Evolutionary conservation across 805 yeast genomes (phyloP), one percentile per base, ranked within the genome.

Genomic region (Saccharomycopsis sp.): DNA sequence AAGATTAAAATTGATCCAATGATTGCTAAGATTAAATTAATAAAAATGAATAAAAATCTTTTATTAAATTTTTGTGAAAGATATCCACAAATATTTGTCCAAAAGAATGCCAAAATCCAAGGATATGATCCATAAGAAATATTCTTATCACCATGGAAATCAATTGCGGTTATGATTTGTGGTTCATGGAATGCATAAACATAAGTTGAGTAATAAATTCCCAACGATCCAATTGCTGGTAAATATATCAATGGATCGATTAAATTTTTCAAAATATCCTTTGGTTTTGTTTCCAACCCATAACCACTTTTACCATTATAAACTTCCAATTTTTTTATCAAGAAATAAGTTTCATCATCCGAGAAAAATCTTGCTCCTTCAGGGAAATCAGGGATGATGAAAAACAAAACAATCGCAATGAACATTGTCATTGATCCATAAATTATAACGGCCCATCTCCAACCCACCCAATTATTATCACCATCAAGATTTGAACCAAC

Each of bases 181-280:
- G 47, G 47, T 15, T 43, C 47, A 21, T 40, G 40, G 31, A 43
- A 43, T 3, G 47, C 47, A 21, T 43, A 43, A 13, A 41, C 41
- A 33, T 43, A 43, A 23, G 47, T 43, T 15, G 41, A 30, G 21
- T 31, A 43, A 3, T 36, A 40, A 18, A 43, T 36, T 13, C 79
- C 44, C 3, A 79, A 76, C 59, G 79, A 79, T 48, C 67, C 65
- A 46, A 79, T 55, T 1, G 79, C 82, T 17, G 76, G 69, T 27
- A 72, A 44, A 64, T 72, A 72, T 27, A 78, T 56, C 48, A 72
- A 58, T 54, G 73, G 70, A 53, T 79, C 85, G 49, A 72, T 71
- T 52, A 67, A 72, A 21, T 54, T 48, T 1, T 53, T 40, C 31
- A 34, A 6, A 6, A 72, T 64, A 44, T 74, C 81, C 27, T 48